Evolutionary conservation across 805 yeast genomes (phyloP), one percentile per base, ranked within the genome.

Genomic region (Wickerhamiella hasegawae): DNA sequence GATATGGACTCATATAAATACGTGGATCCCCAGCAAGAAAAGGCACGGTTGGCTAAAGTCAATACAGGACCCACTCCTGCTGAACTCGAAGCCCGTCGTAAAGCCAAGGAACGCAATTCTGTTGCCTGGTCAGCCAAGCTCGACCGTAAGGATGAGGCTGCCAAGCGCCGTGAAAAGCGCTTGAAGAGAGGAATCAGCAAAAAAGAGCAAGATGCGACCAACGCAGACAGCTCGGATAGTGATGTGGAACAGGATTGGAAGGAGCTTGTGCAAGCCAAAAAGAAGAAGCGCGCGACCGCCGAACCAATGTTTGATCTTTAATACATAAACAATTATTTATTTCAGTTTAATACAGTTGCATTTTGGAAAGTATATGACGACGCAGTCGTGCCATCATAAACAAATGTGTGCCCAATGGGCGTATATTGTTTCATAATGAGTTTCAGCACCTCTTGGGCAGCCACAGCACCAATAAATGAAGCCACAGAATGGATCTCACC

Each of bases 171-270:
- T 43, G 79, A 73, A 33, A 80, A 78, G 55, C 61, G 73, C 52
- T 71, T 72, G 48, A 63, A 76, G 34, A 69, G 73, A 45, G 83
- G 79, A 1, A 67, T 48, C 14, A 62, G 58, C 21, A 69, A 64
- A 23, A 58, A 63, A 14, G 62, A 65, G 8, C 24, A 54, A 4
- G 63, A 58, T 18, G 66, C 63, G 12, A 48, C 41, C 11, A 57
- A 52, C 16, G 59, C 51, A n/a, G 51, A 50, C 3, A 52, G 43
- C 17, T 48, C 46, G n/a, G 58, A 54, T 40, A 53, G 48, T 30
- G 76, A 68, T 34, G 57, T 58, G 2, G 69, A 65, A 35, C 68
- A 62, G 28, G 97, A 90, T 57, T 90, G 97, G 98, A 90, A 90
- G 57, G 85, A 78, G 21, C 48, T 76, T 18, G 77, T 87, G 1